Percentiles rank a stretch among this genome's conserved stretches.
phyloP scores from a whole-genome alignment of 257 asterid species.

The Gardenia jasminoides region DNA sequence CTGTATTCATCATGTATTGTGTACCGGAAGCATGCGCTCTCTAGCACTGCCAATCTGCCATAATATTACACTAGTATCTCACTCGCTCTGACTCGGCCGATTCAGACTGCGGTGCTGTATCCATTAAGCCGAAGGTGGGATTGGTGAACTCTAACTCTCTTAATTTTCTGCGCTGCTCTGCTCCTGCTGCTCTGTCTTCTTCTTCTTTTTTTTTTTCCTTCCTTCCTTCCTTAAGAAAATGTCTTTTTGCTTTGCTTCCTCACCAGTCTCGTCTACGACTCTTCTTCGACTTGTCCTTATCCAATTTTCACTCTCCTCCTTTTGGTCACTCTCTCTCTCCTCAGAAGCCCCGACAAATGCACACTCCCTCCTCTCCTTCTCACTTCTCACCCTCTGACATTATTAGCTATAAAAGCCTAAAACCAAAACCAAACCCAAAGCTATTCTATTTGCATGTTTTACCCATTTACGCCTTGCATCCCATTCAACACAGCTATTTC shows the following conservation, averaged over 20 bases:
- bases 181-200: no score
- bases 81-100: neutral
- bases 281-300: constrained; percentile 11
- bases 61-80: neutral
- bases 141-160: no score
- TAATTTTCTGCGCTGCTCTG: neutral
- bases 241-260: neutral
- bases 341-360: neutral
- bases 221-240: no score
- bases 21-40: neutral
- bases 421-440: no score
- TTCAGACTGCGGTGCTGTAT: neutral
- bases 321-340: neutral
- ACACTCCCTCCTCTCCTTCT: neutral
- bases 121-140: no score
- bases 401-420: no score
- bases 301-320: neutral
- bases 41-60: no score
- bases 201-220: constrained; percentile 2
- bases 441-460: no score
- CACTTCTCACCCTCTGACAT: no score
- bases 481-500: no score
- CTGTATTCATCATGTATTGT: no score
- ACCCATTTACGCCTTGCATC: no score
- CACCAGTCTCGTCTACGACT: neutral